Conservation (phyloP, 1,284 basidiomycete species). For the Tranzscheliella williamsii region DNA sequence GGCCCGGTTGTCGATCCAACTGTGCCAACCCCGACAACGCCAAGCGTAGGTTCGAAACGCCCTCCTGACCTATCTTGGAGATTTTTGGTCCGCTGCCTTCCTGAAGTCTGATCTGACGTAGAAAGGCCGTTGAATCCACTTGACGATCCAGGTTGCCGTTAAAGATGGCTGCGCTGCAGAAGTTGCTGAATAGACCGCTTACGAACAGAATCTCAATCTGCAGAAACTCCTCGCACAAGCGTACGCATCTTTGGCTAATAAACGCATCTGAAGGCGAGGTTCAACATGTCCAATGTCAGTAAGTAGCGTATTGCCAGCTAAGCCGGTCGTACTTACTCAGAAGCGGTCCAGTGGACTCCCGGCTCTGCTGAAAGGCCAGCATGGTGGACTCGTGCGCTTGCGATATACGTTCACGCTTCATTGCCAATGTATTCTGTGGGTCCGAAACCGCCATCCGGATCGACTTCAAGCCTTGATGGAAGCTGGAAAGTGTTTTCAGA, state of each 20-base stretch:
- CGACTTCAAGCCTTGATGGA: background rate
- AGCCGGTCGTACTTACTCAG: too few species aligned
- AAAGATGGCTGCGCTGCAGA: background rate
- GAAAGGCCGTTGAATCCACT: background rate
- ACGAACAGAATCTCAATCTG: background rate
- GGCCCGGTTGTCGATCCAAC: background rate
- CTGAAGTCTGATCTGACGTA: background rate
- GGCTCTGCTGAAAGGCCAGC: too few species aligned
- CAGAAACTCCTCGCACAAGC: background rate
- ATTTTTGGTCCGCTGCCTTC: background rate
- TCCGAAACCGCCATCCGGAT: background rate
- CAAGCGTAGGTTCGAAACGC: background rate
- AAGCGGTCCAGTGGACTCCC: too few species aligned
- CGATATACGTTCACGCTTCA: background rate
- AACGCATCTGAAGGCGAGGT: too few species aligned
- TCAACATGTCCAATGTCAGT: too few species aligned
- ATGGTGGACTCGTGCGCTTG: too few species aligned
- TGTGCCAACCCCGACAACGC: background rate
- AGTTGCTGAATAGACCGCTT: background rate
- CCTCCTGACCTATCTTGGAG: background rate
- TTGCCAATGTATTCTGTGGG: background rate
- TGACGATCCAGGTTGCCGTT: background rate
- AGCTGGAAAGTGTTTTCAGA: slow-evolving; percentile 2
- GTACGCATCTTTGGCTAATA: background rate
- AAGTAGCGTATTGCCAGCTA: too few species aligned